Base-by-base conservation (phyloP, 306 rosid genomes). In the Vicia villosa region DNA sequence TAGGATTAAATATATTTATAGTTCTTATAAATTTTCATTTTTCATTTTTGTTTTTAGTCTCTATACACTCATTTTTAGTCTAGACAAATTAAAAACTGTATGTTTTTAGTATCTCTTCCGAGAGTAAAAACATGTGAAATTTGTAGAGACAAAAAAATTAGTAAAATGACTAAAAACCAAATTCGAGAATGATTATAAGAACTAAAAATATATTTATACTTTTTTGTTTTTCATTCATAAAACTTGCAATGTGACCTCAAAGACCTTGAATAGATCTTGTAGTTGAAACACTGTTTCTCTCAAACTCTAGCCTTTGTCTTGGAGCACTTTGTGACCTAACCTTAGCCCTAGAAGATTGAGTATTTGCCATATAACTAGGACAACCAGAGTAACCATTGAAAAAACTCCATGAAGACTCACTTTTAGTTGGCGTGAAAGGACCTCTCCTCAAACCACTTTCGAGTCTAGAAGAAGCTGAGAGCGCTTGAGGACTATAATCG, bases 301-400 rank as follows among this genome's bases (percentile, higher is more conserved):
- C 97, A 76, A 88, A 85, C 74, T 88, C 99, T 1, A 83, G 52
- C 83, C 99, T 87, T 77, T 91, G 99, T 77, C 86, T 84, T 5
- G 97, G 97, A 41, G 91, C 99, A 81, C 99, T 94, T 8, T 85
- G 99, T 40, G 99, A 94, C 77, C 99, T 79, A 51, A 83, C 89
- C 86, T 94, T 94, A 30, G 99, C 99, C 19, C 77, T 73, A 19
- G 85, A 94, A 5, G 99, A 91, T 70, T 94, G 84, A 1, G 99
- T 94, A 78, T 87, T 86, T 50, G 97, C 84, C 99, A 94, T 94
- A 80, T 91, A 94, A 83, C 77, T 94, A 1, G 97, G 99, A 74
- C 79, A 46, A 42, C 90, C 80, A 0, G 88, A 22, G 76, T 84
- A 89, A 34, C 82, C 89, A 28, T 70, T 75, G 38, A 84, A 84